Base-by-base conservation (phyloP, 768 basidiomycete genomes). In the Russula olivacea region DNA sequence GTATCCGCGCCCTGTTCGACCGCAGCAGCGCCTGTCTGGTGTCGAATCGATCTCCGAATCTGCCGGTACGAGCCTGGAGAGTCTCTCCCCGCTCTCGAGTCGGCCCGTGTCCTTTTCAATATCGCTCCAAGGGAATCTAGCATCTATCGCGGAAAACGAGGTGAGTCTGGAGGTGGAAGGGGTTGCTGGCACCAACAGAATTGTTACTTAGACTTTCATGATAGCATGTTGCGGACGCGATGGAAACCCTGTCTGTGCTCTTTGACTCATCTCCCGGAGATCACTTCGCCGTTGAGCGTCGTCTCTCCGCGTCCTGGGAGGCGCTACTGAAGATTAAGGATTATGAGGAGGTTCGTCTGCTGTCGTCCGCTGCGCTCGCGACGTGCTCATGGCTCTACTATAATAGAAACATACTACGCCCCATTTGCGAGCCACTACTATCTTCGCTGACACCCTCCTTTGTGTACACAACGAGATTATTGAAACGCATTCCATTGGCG, bases 1-100 rank as follows among this genome's bases (percentile, higher is more conserved):
- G 38, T 59, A 59, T 58, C 57, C 57, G 36, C 62, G 45, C 11
- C 57, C 62, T 21, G 61, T 58, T 23, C 51, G 57, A 12, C 28
- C 52, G 38, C 34, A n/a, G 14, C 36, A 14, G 17, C 45, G 51
- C n/a, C 10, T 9, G 34, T 58, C 56, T 10, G 21, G 25, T 17
- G 52, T 59, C 7, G 61, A 53, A 25, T 34, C 14, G 3, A 58
- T 58, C 11, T 15, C 49, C 12, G 21, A 52, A n/a, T 51, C 49
- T 14, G 23, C 50, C 2, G 7, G 25, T 17, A 7, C 45, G 4
- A 63, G 57, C 23, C 19, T 47, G 57, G 57, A 59, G 12, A 49
- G 36, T 19, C 25, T 58, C 15, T 15, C 19, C 21, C 40, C 41
- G 30, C 40, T 47, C 34, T 63, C 45, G 28, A 59, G 52, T 49